Conservation (phyloP, 495 filamentous ascomycete species). For the Xylaria venustula region DNA sequence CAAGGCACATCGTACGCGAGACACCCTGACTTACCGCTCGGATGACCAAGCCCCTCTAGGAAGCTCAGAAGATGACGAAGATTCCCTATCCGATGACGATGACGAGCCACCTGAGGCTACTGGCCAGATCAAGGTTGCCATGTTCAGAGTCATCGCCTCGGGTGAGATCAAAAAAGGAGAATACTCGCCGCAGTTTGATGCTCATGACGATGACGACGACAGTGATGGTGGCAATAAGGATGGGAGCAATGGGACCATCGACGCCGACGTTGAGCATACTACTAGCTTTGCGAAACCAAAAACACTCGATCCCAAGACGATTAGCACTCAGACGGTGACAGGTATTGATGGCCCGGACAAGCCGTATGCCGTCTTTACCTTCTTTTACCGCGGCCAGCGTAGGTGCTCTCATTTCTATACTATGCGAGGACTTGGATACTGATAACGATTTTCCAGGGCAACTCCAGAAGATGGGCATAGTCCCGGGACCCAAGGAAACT, state of each 20-base stretch:
- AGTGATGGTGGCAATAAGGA: conserved; percentile 47
- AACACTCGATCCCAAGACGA: conserved; percentile 91
- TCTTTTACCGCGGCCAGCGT: conserved; percentile 97
- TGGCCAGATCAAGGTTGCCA: conserved; percentile 96
- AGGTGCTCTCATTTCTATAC: conserved; percentile 43
- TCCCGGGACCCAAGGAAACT: conserved; percentile 59
- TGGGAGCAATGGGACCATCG: conserved; percentile 40
- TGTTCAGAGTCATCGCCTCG: conserved; percentile 92
- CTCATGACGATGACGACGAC: conserved; percentile 86
- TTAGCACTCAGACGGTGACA: conserved; percentile 97
- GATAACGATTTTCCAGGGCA: conserved; percentile 57
- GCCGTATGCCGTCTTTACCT: conserved; percentile 96
- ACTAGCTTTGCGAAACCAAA: conserved; percentile 99
- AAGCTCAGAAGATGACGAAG: conserved; percentile 66
- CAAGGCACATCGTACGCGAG: conserved; percentile 34
- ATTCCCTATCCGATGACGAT: conserved; percentile 81
- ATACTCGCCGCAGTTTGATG: conserved; percentile 97
- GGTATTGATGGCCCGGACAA: conserved; percentile 95
- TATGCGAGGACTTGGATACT: conserved; percentile 9
- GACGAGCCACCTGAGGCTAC: conserved; percentile 90
- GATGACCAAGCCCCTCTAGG: conserved; percentile 72
- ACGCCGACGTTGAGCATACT: conserved; percentile 86
- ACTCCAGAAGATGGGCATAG: conserved; percentile 90
- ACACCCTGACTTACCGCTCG: conserved; percentile 73
- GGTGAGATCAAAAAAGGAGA: conserved; percentile 96